Conservation (phyloP, 2,329 filamentous ascomycete species). For the Leptographium radiaticola region DNA sequence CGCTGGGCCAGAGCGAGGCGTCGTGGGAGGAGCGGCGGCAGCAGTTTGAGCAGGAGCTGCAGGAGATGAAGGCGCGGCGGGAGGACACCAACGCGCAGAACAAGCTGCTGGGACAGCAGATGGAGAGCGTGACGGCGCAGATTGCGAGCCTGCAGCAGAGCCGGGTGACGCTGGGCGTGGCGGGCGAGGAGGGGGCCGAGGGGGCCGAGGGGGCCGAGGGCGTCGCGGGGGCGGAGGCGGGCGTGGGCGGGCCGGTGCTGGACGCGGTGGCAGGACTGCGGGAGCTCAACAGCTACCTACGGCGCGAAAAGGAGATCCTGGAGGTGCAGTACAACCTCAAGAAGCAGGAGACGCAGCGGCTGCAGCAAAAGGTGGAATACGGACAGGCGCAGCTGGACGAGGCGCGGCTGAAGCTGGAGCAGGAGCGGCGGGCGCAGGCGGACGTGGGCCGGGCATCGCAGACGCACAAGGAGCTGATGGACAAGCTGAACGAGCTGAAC, state of each 20-base stretch:
- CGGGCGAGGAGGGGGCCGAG: slow-evolving; percentile 9
- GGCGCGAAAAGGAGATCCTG: slow-evolving; percentile 92
- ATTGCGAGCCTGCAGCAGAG: slow-evolving; percentile 69
- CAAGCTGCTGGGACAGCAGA: slow-evolving; percentile 74
- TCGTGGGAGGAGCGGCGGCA: slow-evolving; percentile 79
- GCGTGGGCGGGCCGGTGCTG: slow-evolving; percentile 34
- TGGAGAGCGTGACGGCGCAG: slow-evolving; percentile 71
- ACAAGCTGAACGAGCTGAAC: slow-evolving; percentile 91
- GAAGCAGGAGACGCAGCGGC: slow-evolving; percentile 71
- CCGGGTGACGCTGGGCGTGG: slow-evolving; percentile 37
- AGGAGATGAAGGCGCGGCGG: slow-evolving; percentile 63
- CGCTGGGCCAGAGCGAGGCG: slow-evolving; percentile 65
- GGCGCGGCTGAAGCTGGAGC: slow-evolving; percentile 73
- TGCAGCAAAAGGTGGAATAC: slow-evolving; percentile 85
- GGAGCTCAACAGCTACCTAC: slow-evolving; percentile 81
- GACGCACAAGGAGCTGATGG: slow-evolving; percentile 81
- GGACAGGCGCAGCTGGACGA: slow-evolving; percentile 81
- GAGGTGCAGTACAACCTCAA: slow-evolving; percentile 94
- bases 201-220: background rate
- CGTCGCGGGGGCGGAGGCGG: slow-evolving; percentile 31
- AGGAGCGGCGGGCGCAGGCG: slow-evolving; percentile 67
- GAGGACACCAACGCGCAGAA: slow-evolving; percentile 85
- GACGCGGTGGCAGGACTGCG: slow-evolving; percentile 62
- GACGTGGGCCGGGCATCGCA: slow-evolving; percentile 61
- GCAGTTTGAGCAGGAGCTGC: slow-evolving; percentile 71